Conservation (phyloP, 2,329 filamentous ascomycete species). For the Paraconiothyrium brasiliense region DNA sequence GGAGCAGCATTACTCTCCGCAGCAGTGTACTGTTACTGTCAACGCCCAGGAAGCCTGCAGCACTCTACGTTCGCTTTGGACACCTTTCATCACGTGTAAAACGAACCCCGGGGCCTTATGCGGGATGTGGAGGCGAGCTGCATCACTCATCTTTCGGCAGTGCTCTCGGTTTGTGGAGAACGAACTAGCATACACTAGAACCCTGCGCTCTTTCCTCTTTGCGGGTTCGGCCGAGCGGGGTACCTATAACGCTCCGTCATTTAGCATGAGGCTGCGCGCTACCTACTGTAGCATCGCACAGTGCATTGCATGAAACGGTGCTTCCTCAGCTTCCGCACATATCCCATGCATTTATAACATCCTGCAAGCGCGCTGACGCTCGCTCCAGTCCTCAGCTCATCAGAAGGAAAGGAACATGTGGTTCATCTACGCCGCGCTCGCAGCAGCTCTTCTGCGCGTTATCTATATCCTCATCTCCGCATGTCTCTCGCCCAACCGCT, state of each 20-base stretch:
- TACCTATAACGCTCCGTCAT: not conserved
- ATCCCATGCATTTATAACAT: not conserved
- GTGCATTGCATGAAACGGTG: not conserved
- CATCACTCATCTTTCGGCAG: not conserved
- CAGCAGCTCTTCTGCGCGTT: slow-evolving; percentile 1
- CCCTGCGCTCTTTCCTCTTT: not conserved
- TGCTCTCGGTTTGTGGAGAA: not conserved
- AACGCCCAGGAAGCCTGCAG: too few relatives aligned
- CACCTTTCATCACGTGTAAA: too few relatives aligned
- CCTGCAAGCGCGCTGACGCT: too few relatives aligned
- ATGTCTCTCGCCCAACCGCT: slow-evolving; percentile 19
- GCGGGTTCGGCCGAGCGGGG: not conserved
- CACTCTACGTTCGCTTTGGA: too few relatives aligned
- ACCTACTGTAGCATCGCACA: not conserved
- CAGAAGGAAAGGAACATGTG: not conserved
- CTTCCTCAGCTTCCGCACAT: not conserved
- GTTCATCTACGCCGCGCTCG: not conserved
- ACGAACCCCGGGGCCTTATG: too few relatives aligned
- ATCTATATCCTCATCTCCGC: slow-evolving; percentile 17
- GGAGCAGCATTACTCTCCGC: too few relatives aligned
- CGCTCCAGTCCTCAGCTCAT: not conserved
- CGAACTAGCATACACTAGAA: not conserved
- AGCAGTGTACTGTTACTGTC: too few relatives aligned
- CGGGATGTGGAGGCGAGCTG: not conserved
- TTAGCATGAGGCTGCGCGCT: not conserved